A percentile compares a stretch with the other conserved stretches of the same genome.
Evolutionary conservation across 2,329 filamentous ascomycete species (phyloP).

Genomic region (Fusarium odoratissimum): DNA sequence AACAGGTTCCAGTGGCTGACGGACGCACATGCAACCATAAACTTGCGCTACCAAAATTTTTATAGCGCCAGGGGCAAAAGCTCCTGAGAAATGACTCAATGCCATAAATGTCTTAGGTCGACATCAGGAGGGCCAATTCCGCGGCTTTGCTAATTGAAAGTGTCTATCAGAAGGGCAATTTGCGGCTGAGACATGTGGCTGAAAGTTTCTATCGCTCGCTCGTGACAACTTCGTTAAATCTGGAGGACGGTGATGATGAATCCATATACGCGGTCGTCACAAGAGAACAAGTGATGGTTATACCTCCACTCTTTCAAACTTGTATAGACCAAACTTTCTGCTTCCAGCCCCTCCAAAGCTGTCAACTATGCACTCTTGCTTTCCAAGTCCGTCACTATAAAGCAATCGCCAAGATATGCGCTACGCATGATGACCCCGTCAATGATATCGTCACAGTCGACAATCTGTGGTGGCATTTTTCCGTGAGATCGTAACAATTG

Average conservation of each 20-base stretch:
- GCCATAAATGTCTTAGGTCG: background rate
- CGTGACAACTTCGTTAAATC: background rate
- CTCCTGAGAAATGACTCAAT: background rate
- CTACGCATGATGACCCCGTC: background rate
- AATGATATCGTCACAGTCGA: background rate
- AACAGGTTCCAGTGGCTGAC: background rate
- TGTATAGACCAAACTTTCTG: background rate
- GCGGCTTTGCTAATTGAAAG: background rate
- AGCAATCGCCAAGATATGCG: background rate
- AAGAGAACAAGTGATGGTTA: too few species aligned
- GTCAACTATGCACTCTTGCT: background rate
- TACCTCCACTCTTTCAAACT: too few species aligned
- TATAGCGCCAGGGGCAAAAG: background rate
- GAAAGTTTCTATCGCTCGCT: background rate
- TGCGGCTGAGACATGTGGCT: background rate
- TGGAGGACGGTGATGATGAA: background rate
- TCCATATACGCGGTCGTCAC: background rate
- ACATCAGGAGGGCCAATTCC: background rate
- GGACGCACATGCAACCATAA: background rate
- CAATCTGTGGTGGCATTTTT: background rate
- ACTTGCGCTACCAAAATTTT: background rate
- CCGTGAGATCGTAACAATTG: accelerated
- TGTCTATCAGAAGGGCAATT: too few species aligned
- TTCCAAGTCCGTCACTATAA: background rate
- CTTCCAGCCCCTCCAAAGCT: background rate